A percentile compares a stretch with the other conserved stretches of the same genome.
phyloP scores from a whole-genome alignment of 371 early-diverging fungal species.

The Funneliformis caledonium region DNA sequence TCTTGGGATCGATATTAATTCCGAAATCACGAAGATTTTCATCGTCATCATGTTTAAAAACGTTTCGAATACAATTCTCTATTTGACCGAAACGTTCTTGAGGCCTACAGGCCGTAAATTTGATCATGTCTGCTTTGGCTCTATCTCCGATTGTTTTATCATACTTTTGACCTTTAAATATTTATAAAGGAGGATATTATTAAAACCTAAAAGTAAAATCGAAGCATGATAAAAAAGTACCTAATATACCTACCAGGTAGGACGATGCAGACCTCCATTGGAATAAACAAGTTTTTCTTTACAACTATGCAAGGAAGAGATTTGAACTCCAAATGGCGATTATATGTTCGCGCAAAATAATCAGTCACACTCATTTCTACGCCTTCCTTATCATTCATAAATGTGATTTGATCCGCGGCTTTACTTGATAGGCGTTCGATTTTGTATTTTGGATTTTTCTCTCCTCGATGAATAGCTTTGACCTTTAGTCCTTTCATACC shows the following conservation, averaged over 20 bases:
- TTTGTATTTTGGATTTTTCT: constrained; percentile 56
- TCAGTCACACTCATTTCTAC: constrained; percentile 61
- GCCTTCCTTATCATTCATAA: constrained; percentile 55
- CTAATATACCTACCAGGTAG: constrained; percentile 43
- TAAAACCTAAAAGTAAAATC: background rate
- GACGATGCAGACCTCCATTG: constrained; percentile 89
- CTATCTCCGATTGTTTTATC: constrained; percentile 76
- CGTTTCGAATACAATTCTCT: constrained; percentile 29
- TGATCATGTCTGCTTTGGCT: constrained; percentile 82
- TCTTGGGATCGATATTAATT: constrained; percentile 54
- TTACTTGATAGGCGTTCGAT: constrained; percentile 67
- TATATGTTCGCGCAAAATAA: constrained; percentile 76
- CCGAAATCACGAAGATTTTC: constrained; percentile 50
- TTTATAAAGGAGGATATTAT: background rate
- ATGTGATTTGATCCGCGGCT: constrained; percentile 68
- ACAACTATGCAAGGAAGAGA: constrained; percentile 86
- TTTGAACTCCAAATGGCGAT: constrained; percentile 68
- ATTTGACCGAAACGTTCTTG: constrained; percentile 52
- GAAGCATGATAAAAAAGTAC: background rate
- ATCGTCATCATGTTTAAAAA: constrained; percentile 43
- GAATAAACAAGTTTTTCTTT: constrained; percentile 62
- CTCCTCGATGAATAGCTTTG: constrained; percentile 74
- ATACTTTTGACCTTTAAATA: constrained; percentile 69
- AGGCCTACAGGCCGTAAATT: constrained; percentile 68
- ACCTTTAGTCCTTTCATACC: constrained; percentile 63